Evolutionary conservation across 139 green algal genomes (phyloP).

Genomic region (Edaphochlamys debaryana): DNA sequence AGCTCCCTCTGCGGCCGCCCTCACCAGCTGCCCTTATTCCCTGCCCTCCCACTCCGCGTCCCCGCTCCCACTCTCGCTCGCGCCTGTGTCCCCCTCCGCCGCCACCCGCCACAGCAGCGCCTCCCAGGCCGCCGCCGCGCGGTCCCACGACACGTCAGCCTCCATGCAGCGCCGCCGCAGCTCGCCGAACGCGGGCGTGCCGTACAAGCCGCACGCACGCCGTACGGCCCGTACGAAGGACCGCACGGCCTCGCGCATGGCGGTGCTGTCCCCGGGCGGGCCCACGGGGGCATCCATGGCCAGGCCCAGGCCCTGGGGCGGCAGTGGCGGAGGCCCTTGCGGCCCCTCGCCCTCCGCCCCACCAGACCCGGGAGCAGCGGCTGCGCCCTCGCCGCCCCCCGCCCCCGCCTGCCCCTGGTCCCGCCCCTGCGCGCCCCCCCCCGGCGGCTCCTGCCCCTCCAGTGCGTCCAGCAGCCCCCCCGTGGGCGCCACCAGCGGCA

Average conservation of each 20-base stretch:
- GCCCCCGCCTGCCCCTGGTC: too few species aligned
- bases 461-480: slow-evolving; percentile 81
- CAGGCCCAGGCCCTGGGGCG: slow-evolving; percentile 6
- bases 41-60: too few species aligned
- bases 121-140: slow-evolving; percentile 71
- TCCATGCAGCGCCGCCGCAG: slow-evolving; percentile 67
- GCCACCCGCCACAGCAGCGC: slow-evolving; percentile 46
- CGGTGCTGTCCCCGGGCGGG: background rate
- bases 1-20: too few species aligned
- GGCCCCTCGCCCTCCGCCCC: background rate
- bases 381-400: background rate
- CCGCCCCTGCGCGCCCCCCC: background rate
- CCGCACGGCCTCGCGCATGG: slow-evolving; percentile 43
- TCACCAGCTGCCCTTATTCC: too few species aligned
- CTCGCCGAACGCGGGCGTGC: slow-evolving; percentile 20
- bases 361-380: background rate
- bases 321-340: background rate
- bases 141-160: slow-evolving; percentile 77
- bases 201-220: slow-evolving; percentile 46
- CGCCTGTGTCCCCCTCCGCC: too few species aligned
- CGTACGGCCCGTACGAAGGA: slow-evolving; percentile 48
- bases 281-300: slow-evolving; percentile 3
- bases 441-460: background rate
- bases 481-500: slow-evolving; percentile 76
- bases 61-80: too few species aligned